These are phyloP conservation scores for Erysimum pusillum DNA, from an alignment of 441 rosid species.

Conservation along the genomic window DNA sequence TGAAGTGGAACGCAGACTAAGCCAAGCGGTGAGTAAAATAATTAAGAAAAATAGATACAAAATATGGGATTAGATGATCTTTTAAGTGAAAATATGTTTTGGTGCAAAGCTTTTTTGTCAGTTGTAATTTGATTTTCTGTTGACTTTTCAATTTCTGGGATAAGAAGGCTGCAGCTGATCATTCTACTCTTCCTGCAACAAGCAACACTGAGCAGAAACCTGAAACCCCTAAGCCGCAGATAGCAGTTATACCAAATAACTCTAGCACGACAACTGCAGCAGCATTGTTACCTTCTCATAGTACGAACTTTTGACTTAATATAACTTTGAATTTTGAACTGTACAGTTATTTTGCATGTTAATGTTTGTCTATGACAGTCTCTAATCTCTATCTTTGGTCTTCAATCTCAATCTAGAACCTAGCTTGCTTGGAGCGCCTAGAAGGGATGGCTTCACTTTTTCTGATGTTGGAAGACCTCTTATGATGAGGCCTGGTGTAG, in stretches of 20 bases:
- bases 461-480: conserved; percentile 52
- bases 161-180: conserved; percentile 59
- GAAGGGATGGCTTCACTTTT: conserved; percentile 56
- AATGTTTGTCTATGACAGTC: conserved; percentile 22
- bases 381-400: conserved; percentile 32
- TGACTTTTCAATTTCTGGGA: conserved; percentile 47
- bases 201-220: conserved; percentile 58
- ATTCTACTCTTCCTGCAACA: conserved; percentile 49
- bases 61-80: neutral
- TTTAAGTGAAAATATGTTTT: neutral
- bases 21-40: conserved; percentile 64
- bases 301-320: conserved; percentile 51
- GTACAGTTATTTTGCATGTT: conserved; percentile 3
- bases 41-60: conserved; percentile 9
- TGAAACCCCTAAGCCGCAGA: conserved; percentile 63
- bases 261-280: conserved; percentile 52
- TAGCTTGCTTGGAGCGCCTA: conserved; percentile 82
- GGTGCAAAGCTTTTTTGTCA: conserved; percentile 20
- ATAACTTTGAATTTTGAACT: conserved; percentile 12
- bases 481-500: conserved; percentile 52
- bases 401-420: conserved; percentile 60
- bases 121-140: conserved; percentile 18
- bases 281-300: conserved; percentile 59
- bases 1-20: conserved; percentile 81
- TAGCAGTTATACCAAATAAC: conserved; percentile 53